phyloP scores from a whole-genome alignment of 2,329 filamentous ascomycete species.

The Ascomycota sp. region DNA sequence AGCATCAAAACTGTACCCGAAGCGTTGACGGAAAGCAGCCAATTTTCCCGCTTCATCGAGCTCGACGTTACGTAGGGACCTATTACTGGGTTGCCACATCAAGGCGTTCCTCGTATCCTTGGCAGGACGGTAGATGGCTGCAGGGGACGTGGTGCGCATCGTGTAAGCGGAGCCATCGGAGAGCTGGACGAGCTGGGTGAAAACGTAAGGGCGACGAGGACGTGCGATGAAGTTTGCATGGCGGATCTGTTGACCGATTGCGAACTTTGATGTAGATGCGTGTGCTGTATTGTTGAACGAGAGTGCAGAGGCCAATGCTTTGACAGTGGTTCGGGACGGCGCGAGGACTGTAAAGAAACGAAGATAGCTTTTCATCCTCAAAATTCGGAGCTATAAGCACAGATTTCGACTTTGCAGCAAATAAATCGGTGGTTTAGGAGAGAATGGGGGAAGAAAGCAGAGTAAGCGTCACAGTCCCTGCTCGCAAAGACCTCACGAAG shows the following conservation, averaged over 20 bases:
- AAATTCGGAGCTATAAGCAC: no score
- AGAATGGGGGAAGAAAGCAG: no score
- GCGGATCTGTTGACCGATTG: constrained; percentile 21
- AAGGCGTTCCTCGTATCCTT: constrained; percentile 81
- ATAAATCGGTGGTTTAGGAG: no score
- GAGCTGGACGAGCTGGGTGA: constrained; percentile 88
- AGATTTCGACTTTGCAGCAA: no score
- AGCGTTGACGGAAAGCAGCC: constrained; percentile 64
- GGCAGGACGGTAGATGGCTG: constrained; percentile 31
- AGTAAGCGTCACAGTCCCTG: no score
- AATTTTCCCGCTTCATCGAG: constrained; percentile 84
- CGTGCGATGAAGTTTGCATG: constrained; percentile 70
- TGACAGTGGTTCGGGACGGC: not conserved
- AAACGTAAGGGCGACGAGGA: constrained; percentile 81
- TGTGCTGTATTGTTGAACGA: no score
- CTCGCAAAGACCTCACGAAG: no score
- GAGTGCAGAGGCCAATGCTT: no score
- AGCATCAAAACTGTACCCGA: constrained; percentile 66
- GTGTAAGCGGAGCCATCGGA: constrained; percentile 75
- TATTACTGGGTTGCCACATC: constrained; percentile 72
- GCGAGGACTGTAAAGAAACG: not conserved
- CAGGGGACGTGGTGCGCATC: constrained; percentile 53
- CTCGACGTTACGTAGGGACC: constrained; percentile 68
- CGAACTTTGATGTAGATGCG: no score
- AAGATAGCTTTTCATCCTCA: no score